phyloP scores from a whole-genome alignment of 306 rosid genomes.

The Lathyrus tuberosus region DNA sequence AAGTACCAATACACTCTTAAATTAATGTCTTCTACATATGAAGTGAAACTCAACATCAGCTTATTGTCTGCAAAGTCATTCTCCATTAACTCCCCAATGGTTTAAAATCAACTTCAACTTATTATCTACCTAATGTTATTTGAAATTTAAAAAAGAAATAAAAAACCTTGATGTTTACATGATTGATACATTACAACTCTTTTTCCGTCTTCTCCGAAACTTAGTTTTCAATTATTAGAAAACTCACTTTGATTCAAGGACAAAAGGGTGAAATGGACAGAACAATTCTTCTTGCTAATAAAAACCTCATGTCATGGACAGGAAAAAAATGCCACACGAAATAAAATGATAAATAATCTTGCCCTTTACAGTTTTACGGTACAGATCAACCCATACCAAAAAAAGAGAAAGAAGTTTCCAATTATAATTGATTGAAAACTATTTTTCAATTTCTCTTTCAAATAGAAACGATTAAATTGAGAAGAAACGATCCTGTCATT shows the following conservation, averaged over 20 bases:
- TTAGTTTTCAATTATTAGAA: slow-evolving; percentile 17
- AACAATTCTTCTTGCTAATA: slow-evolving; percentile 15
- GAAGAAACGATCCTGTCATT: neutral
- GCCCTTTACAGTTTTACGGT: neutral
- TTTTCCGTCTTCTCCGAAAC: slow-evolving; percentile 24
- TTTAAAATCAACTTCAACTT: neutral
- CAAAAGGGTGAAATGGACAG: slow-evolving; percentile 16
- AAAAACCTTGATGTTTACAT: neutral
- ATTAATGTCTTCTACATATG: neutral
- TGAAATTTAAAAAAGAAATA: slow-evolving; percentile 3
- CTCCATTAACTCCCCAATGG: neutral
- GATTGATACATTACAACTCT: slow-evolving; percentile 32
- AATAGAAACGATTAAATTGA: neutral
- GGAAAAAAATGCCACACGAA: neutral
- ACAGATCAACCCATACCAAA: neutral
- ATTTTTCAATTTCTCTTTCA: neutral
- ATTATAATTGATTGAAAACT: neutral
- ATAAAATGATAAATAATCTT: slow-evolving; percentile 17
- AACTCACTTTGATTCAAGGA: neutral
- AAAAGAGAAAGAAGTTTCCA: neutral
- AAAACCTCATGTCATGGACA: slow-evolving; percentile 18
- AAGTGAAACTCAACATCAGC: neutral
- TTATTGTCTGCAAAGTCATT: neutral
- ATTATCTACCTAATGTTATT: neutral
- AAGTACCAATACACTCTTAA: neutral